A percentile compares a stretch with the other conserved stretches of the same genome.
Conservation (phyloP, 2,329 filamentous ascomycete genomes). For the Cladosporium sp. region DNA sequence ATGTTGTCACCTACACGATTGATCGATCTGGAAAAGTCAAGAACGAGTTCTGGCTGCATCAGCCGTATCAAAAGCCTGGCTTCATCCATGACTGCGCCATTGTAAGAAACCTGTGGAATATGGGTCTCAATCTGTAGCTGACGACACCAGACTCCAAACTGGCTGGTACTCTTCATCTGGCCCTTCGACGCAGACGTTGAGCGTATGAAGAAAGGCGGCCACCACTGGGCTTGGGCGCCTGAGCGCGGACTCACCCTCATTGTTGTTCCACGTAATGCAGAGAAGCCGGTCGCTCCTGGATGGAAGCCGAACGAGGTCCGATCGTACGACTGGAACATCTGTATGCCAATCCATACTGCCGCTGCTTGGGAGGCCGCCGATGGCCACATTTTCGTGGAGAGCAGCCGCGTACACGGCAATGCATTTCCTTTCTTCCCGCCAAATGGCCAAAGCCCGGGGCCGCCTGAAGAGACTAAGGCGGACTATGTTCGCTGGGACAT, state of each 20-base stretch:
- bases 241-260: constrained; percentile 23
- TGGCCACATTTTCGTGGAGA: constrained; percentile 37
- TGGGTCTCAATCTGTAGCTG: not conserved
- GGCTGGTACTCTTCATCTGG: constrained; percentile 35
- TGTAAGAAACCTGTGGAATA: not conserved
- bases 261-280: constrained; percentile 21
- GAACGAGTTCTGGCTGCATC: constrained; percentile 39
- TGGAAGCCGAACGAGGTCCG: constrained; percentile 18
- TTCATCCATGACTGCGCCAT: constrained; percentile 40
- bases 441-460: constrained; percentile 22
- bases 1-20: constrained; percentile 39
- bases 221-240: constrained; percentile 38
- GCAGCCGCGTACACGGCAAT: constrained; percentile 38
- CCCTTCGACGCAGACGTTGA: constrained; percentile 35
- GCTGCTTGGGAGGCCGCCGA: constrained; percentile 38
- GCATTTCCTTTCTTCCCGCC: constrained; percentile 43
- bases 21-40: constrained; percentile 35
- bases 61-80: constrained; percentile 31
- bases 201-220: constrained; percentile 35
- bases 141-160: constrained; percentile 30
- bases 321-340: constrained; percentile 20
- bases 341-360: constrained; percentile 41
- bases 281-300: constrained; percentile 16
- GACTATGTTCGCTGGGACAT: constrained; percentile 43
- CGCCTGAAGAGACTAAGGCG: constrained; percentile 34